These are phyloP conservation scores for Acanthamoeba healyi DNA, from an alignment of 208 protist species.

Conservation along the genomic window DNA sequence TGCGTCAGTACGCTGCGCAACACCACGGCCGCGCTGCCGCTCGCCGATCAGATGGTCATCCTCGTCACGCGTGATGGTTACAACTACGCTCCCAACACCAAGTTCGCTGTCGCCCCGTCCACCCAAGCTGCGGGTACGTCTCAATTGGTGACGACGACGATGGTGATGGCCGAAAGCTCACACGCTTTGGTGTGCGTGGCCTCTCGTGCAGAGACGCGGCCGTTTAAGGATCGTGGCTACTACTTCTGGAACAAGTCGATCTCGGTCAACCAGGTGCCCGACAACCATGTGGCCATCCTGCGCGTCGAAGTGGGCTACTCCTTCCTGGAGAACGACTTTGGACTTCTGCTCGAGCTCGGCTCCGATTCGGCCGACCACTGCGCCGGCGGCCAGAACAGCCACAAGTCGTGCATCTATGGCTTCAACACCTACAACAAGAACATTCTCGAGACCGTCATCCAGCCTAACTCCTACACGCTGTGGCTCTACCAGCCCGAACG, in stretches of 20 bases:
- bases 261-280: not conserved
- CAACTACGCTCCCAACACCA: not conserved
- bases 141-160: not conserved
- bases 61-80: not conserved
- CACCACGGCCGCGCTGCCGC: not conserved
- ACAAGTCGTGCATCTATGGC: conserved; percentile 59
- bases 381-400: not conserved
- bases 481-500: conserved; percentile 74
- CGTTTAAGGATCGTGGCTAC: conserved; percentile 61
- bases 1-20: not conserved
- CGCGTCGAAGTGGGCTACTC: conserved; percentile 67
- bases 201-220: conserved; percentile 65
- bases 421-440: conserved; percentile 74
- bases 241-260: conserved; percentile 73
- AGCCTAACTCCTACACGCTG: conserved; percentile 57
- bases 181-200: too few species aligned
- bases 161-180: too few species aligned
- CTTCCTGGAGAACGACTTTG: conserved; percentile 69
- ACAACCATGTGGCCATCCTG: conserved; percentile 64
- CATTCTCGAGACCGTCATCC: conserved; percentile 59
- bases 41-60: not conserved
- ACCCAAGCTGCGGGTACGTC: not conserved
- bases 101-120: conserved; percentile 15
- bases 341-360: conserved; percentile 48
- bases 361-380: conserved; percentile 34